phyloP scores from a whole-genome alignment of 163 green algal species.

The Prototheca cutis region DNA sequence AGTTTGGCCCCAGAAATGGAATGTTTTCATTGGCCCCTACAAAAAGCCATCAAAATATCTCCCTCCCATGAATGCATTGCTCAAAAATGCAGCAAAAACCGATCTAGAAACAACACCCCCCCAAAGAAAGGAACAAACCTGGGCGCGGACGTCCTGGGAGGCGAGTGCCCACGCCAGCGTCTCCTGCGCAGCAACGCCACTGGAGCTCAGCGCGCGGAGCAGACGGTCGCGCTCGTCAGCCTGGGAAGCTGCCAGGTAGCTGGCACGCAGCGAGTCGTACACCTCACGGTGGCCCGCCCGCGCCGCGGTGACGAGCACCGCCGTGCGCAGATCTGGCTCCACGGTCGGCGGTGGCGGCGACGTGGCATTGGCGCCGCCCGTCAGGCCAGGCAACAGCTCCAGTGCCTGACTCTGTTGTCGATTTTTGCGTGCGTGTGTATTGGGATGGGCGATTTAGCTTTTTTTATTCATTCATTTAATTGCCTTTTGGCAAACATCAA shows the following conservation, averaged over 20 bases:
- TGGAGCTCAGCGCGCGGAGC: conserved; percentile 22
- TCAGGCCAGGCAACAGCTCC: conserved; percentile 3
- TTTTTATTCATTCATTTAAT: too few species aligned
- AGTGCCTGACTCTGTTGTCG: conserved; percentile 5
- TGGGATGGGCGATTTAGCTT: too few species aligned
- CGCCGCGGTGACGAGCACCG: conserved; percentile 15
- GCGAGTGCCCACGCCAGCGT: too few species aligned
- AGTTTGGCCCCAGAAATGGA: too few species aligned
- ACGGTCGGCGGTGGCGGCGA: neutral
- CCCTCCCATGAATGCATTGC: too few species aligned
- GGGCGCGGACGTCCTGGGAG: conserved; percentile 21
- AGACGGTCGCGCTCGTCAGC: conserved; percentile 21
- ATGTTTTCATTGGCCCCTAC: too few species aligned
- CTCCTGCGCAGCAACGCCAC: neutral
- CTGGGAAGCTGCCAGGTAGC: conserved; percentile 18
- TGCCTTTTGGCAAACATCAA: too few species aligned
- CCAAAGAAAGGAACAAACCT: conserved; percentile 12
- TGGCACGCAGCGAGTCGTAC: conserved; percentile 19
- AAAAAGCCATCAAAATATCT: too few species aligned
- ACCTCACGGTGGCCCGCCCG: conserved; percentile 9
- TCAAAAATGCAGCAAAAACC: too few species aligned
- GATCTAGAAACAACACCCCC: too few species aligned
- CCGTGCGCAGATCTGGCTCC: conserved; percentile 22
- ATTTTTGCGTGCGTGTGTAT: too few species aligned
- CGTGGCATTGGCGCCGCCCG: too few species aligned